Percentiles rank a stretch among this genome's conserved stretches.
These are phyloP conservation scores for Pichia eremophila DNA, from an alignment of 805 yeast species.

Conservation along the genomic window DNA sequence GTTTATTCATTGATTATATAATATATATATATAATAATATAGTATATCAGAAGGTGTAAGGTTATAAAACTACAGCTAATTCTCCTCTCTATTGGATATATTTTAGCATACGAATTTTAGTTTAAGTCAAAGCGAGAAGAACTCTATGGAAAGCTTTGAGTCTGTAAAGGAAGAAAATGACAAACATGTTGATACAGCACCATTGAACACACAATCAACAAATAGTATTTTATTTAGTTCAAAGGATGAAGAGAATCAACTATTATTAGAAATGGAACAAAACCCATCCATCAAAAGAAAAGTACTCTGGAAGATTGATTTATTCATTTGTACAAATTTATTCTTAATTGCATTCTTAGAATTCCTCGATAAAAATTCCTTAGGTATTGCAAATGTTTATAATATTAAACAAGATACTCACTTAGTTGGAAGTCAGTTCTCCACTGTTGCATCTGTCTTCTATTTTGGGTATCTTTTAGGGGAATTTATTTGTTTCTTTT, in stretches of 20 bases:
- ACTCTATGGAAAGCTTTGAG: not conserved
- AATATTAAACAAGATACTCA: constrained; percentile 25
- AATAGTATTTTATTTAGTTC: not conserved
- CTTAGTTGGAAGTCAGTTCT: constrained; percentile 29
- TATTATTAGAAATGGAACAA: not conserved
- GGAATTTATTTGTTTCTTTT: constrained; percentile 5
- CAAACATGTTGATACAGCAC: not conserved
- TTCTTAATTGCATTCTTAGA: constrained; percentile 2
- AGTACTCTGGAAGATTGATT: constrained; percentile 2
- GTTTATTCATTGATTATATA: no score
- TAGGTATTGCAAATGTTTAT: constrained; percentile 23
- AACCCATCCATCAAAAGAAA: not conserved
- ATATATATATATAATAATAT: no score
- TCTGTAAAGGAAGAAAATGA: not conserved
- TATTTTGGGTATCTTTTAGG: constrained; percentile 36
- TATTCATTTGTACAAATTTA: constrained; percentile 2
- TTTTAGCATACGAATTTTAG: no score
- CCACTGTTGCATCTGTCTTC: constrained; percentile 36
- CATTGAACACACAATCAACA: not conserved
- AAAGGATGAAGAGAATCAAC: not conserved
- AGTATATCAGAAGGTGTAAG: no score
- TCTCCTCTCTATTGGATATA: no score
- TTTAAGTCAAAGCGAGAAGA: no score
- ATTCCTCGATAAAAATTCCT: constrained; percentile 19
- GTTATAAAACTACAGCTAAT: no score